These are phyloP conservation scores for Cicer pinnatifidum DNA, from an alignment of 306 rosid genomes.

Conservation along the genomic window DNA sequence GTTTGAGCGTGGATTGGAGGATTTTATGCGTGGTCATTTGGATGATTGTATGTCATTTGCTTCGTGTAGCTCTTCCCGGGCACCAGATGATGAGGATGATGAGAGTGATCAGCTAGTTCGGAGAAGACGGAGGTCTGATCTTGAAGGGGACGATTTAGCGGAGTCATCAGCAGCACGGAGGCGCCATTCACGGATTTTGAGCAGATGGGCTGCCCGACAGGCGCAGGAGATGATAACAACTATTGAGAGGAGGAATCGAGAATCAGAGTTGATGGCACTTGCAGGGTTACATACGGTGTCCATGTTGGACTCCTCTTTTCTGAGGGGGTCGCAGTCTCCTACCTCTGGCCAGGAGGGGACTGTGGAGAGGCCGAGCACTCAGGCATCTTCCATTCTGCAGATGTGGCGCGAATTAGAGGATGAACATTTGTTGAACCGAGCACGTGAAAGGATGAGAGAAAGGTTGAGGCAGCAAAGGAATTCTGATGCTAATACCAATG, in stretches of 20 bases:
- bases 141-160: conserved; percentile 90
- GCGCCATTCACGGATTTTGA: conserved; percentile 86
- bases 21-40: conserved; percentile 92
- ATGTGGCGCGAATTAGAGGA: conserved; percentile 99
- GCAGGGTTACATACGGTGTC: conserved; percentile 96
- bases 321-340: conserved; percentile 94
- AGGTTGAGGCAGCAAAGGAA: conserved; percentile 80
- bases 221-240: conserved; percentile 99
- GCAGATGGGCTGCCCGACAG: conserved; percentile 97
- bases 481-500: conserved; percentile 73
- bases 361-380: conserved; percentile 91
- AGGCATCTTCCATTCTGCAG: conserved; percentile 85
- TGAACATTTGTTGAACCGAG: conserved; percentile 83
- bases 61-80: conserved; percentile 84
- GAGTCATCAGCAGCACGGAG: conserved; percentile 90
- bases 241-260: conserved; percentile 94
- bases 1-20: conserved; percentile 88
- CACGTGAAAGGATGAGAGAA: conserved; percentile 89
- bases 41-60: conserved; percentile 97
- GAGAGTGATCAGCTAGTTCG: conserved; percentile 90
- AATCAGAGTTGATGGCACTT: conserved; percentile 95
- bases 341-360: conserved; percentile 86
- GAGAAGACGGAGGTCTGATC: conserved; percentile 93
- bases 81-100: conserved; percentile 77
- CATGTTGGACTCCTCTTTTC: conserved; percentile 88